Base-by-base conservation (phyloP, 2,329 filamentous ascomycete species). In the Raffaelea ambrosiae region DNA sequence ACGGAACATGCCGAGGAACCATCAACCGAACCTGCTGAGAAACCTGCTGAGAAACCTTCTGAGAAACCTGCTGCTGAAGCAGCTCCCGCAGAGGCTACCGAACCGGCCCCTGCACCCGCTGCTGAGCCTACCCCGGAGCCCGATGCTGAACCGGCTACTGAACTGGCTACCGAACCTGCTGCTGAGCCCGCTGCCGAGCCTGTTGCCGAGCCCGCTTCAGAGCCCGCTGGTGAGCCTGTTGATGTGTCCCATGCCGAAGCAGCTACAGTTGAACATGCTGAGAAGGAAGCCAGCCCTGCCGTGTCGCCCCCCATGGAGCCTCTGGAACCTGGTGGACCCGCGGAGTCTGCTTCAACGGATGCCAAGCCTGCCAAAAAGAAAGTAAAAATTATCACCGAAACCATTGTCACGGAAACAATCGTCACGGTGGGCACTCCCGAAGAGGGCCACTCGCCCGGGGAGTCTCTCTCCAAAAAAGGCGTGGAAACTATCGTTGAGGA, bases 231-330 rank as follows among this genome's bases (percentile, higher is more conserved):
- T 9, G 44, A 51, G 18, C 21, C 39, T 1, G 48, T 43, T 29
- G 43, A 47, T 31, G 22, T 31, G 14, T n/a, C 35, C 22, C 20
- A 10, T 16, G 43, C 22, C 21, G 36, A 46, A 14, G 44, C 40
- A 31, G 11, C 36, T 31, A 21, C 44, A 8, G 26, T 10, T 2
- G 51, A 61, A 14, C 57, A 63, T 48, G 56, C 58, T 42, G 55
- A 66, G 54, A 54, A 47, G 69, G n/a, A n/a, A n/a, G n/a, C n/a
- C n/a, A n/a, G n/a, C n/a, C n/a, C n/a, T n/a, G n/a, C n/a, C n/a
- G n/a, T n/a, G n/a, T n/a, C n/a, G n/a, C n/a, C n/a, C n/a, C n/a
- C n/a, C n/a, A n/a, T n/a, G n/a, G n/a, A n/a, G n/a, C n/a, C n/a
- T n/a, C n/a, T n/a, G n/a, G n/a, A n/a, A n/a, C n/a, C n/a, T n/a